These are phyloP conservation scores for Pichia sp. DNA, from an alignment of 1,139 yeast species.

Conservation along the genomic window DNA sequence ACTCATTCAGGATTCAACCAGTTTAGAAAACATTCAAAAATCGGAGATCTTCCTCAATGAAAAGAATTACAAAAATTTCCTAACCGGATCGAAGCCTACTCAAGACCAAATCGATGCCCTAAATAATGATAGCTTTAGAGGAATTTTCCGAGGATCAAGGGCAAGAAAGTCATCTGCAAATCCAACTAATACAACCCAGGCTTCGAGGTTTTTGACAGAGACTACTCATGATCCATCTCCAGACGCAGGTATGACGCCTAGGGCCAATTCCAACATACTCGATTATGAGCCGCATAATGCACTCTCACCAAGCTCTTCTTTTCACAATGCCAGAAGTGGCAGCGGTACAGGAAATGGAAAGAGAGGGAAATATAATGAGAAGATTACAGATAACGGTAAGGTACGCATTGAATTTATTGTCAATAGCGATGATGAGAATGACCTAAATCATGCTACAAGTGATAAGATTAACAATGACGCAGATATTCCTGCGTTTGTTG, in stretches of 20 bases:
- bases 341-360: neutral
- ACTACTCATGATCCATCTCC: too few species aligned
- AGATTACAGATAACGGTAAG: conserved; percentile 35
- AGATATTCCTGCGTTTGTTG: conserved; percentile 31
- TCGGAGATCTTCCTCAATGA: conserved; percentile 29
- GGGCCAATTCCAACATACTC: conserved; percentile 4
- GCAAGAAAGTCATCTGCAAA: neutral
- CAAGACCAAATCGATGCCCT: conserved; percentile 21
- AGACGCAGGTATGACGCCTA: too few species aligned
- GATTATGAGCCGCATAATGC: neutral
- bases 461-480: conserved; percentile 4
- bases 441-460: conserved; percentile 1
- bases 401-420: conserved; percentile 43
- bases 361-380: conserved; percentile 32
- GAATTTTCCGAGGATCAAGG: conserved; percentile 19
- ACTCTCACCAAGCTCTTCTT: neutral
- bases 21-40: conserved; percentile 38
- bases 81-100: conserved; percentile 25
- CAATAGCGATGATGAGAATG: conserved; percentile 26
- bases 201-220: too few species aligned
- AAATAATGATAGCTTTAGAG: conserved; percentile 18
- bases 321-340: conserved; percentile 2
- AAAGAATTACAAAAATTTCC: conserved; percentile 25
- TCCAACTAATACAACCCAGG: too few species aligned
- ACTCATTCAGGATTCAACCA: conserved; percentile 66